Evolutionary conservation across 441 rosid species (phyloP).

Genomic region (Populus hybrid): DNA sequence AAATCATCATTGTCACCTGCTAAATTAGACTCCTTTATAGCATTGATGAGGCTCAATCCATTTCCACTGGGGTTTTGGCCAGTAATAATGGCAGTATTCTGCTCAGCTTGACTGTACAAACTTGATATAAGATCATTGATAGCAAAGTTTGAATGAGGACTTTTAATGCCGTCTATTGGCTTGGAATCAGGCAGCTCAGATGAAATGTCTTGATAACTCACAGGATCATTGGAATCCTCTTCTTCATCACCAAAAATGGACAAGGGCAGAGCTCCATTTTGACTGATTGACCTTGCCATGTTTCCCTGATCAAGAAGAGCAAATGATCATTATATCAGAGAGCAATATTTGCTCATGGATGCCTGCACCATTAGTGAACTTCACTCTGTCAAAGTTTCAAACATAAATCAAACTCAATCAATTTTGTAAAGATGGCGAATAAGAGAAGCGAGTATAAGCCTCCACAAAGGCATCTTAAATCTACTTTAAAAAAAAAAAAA

Average conservation of each 20-base stretch:
- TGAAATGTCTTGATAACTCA: slow-evolving; percentile 34
- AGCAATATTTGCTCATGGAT: slow-evolving; percentile 9
- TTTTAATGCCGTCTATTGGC: slow-evolving; percentile 28
- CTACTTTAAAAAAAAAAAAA: not conserved
- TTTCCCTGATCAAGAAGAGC: slow-evolving; percentile 36
- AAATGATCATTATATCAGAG: slow-evolving; percentile 10
- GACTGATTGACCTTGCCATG: slow-evolving; percentile 27
- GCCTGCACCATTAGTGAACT: slow-evolving; percentile 1
- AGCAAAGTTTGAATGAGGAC: slow-evolving; percentile 34
- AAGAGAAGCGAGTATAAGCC: not conserved
- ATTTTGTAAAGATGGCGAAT: not conserved
- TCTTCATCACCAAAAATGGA: slow-evolving; percentile 61
- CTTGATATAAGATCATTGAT: slow-evolving; percentile 71
- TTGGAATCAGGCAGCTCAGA: slow-evolving; percentile 24
- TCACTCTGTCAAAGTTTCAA: slow-evolving; percentile 1
- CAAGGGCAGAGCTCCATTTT: slow-evolving; percentile 56
- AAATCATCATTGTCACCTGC: slow-evolving; percentile 31
- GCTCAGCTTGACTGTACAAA: slow-evolving; percentile 64
- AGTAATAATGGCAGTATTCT: slow-evolving; percentile 29
- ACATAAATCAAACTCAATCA: not conserved
- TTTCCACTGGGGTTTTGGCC: slow-evolving; percentile 32
- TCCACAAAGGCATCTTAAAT: not conserved
- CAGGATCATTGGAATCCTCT: slow-evolving; percentile 36
- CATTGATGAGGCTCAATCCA: slow-evolving; percentile 19
- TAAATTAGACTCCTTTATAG: slow-evolving; percentile 18